These are phyloP conservation scores for Aphanomyces euteiches DNA, from an alignment of 352 stramenopile species.

Conservation along the genomic window DNA sequence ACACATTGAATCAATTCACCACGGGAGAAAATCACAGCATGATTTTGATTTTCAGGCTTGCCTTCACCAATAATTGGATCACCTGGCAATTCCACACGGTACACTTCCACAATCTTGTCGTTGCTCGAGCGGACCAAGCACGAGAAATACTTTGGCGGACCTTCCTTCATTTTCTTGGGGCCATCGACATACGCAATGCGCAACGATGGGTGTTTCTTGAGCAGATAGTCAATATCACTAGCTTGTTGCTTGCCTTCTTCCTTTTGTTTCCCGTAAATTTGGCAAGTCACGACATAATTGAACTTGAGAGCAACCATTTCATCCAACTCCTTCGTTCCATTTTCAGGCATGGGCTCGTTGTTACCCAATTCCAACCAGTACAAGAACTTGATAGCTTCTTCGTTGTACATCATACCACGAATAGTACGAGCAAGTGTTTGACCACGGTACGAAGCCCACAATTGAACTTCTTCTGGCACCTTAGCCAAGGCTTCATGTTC, in stretches of 20 bases:
- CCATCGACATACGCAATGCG: slow-evolving; percentile 81
- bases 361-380: slow-evolving; percentile 85
- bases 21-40: slow-evolving; percentile 83
- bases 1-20: slow-evolving; percentile 85
- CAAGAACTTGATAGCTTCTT: slow-evolving; percentile 79
- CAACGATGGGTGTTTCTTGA: slow-evolving; percentile 72
- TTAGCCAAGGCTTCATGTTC: slow-evolving; percentile 82
- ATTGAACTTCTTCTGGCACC: slow-evolving; percentile 65
- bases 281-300: slow-evolving; percentile 85
- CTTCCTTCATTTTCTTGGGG: slow-evolving; percentile 85
- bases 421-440: slow-evolving; percentile 80
- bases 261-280: slow-evolving; percentile 87
- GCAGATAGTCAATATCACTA: slow-evolving; percentile 66
- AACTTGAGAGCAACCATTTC: slow-evolving; percentile 88
- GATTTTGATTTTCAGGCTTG: slow-evolving; percentile 88
- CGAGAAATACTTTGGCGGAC: slow-evolving; percentile 78
- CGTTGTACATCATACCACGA: slow-evolving; percentile 87
- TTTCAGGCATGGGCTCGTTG: slow-evolving; percentile 78
- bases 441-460: slow-evolving; percentile 83
- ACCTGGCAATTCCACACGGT: slow-evolving; percentile 75
- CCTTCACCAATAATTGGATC: slow-evolving; percentile 84
- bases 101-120: slow-evolving; percentile 78
- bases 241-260: slow-evolving; percentile 78
- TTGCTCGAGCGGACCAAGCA: slow-evolving; percentile 54
- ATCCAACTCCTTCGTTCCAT: slow-evolving; percentile 67